Percentiles rank a stretch among this genome's conserved stretches.
These are phyloP conservation scores for Casaregolazyma suthepensis DNA, from an alignment of 1,139 yeast species.

Conservation along the genomic window DNA sequence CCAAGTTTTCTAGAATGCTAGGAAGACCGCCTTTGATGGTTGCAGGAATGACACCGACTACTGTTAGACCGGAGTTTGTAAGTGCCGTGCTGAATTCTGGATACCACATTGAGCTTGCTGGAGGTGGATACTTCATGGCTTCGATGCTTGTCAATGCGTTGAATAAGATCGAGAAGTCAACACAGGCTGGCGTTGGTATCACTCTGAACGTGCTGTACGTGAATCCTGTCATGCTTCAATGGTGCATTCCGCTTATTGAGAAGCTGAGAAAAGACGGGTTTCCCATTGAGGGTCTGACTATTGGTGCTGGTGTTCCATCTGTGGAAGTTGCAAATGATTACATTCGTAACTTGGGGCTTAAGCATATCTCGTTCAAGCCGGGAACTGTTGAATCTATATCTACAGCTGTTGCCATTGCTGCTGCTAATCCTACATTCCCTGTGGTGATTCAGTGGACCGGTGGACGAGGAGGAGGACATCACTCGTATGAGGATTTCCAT, in stretches of 20 bases:
- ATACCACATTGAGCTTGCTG: conserved; percentile 94
- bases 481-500: conserved; percentile 98
- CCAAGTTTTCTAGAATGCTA: conserved; percentile 84
- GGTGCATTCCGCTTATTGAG: conserved; percentile 96
- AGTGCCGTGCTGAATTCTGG: conserved; percentile 94
- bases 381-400: conserved; percentile 92
- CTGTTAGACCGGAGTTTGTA: conserved; percentile 90
- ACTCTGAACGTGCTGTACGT: conserved; percentile 91
- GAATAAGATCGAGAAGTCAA: conserved; percentile 48
- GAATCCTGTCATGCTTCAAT: conserved; percentile 94
- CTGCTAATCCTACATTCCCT: conserved; percentile 94
- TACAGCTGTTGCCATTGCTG: conserved; percentile 84
- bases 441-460: conserved; percentile 99
- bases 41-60: conserved; percentile 99
- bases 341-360: conserved; percentile 84
- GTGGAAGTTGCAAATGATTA: conserved; percentile 95
- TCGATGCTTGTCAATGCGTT: conserved; percentile 67
- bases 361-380: conserved; percentile 94
- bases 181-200: conserved; percentile 82
- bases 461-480: conserved; percentile 99
- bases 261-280: conserved; percentile 84
- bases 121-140: conserved; percentile 94
- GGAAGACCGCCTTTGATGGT: conserved; percentile 97
- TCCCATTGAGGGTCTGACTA: conserved; percentile 92
- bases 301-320: conserved; percentile 99